Conservation (phyloP, 1,284 basidiomycete species). For the Baeospora myosura region DNA sequence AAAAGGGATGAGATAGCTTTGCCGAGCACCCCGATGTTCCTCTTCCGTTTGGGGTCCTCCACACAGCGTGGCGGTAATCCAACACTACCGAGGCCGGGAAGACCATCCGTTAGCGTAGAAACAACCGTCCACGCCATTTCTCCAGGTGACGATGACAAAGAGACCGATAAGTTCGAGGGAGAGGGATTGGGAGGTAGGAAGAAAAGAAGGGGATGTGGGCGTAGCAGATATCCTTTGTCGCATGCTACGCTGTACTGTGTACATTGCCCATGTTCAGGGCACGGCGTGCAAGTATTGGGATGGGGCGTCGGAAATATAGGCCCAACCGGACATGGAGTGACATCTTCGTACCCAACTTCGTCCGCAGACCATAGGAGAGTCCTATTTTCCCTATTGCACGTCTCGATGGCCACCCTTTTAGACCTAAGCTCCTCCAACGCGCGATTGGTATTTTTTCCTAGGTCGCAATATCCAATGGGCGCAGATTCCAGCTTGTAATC, state of each 20-base stretch:
- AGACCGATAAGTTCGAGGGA: constrained; percentile 29
- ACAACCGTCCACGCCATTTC: constrained; percentile 40
- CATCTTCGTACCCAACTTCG: constrained; percentile 24
- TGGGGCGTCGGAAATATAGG: constrained; percentile 51
- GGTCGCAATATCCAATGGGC: constrained; percentile 78
- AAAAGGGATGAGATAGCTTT: constrained; percentile 67
- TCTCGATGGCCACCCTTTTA: constrained; percentile 40
- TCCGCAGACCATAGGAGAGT: constrained; percentile 30
- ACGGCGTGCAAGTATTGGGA: constrained; percentile 74
- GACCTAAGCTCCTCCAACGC: constrained; percentile 43
- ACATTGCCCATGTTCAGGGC: constrained; percentile 80
- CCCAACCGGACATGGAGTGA: constrained; percentile 42
- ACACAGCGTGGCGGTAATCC: constrained; percentile 76
- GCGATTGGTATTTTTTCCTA: constrained; percentile 55
- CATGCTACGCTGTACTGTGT: constrained; percentile 59
- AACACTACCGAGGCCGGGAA: constrained; percentile 73
- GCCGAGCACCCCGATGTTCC: constrained; percentile 72
- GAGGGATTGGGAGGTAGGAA: constrained; percentile 37
- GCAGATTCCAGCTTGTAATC: constrained; percentile 63
- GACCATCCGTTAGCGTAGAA: constrained; percentile 51
- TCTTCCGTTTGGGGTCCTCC: constrained; percentile 76
- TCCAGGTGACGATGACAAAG: constrained; percentile 32
- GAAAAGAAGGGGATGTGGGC: constrained; percentile 53
- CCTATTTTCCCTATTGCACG: constrained; percentile 54
- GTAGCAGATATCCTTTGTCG: constrained; percentile 68